A percentile compares a stretch with the other conserved stretches of the same genome.
phyloP scores from a whole-genome alignment of 2,329 filamentous ascomycete genomes.

The Diaporthe australafricana region DNA sequence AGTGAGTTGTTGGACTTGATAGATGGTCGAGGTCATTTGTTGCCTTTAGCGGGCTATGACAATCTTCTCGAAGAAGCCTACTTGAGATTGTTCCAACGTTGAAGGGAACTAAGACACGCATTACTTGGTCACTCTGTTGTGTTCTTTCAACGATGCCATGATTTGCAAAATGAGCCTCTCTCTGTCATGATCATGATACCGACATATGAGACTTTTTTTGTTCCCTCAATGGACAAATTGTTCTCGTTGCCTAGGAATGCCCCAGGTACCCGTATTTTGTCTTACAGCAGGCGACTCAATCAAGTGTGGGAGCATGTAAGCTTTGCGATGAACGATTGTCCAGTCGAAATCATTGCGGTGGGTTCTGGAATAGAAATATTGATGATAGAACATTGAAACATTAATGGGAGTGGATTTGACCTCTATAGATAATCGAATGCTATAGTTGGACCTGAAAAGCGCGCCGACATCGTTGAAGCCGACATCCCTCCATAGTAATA shows the following conservation, averaged over 20 bases:
- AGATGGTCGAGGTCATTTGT: background rate
- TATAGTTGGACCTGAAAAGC: no score
- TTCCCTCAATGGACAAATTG: background rate
- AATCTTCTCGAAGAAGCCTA: background rate
- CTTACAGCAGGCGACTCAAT: no score
- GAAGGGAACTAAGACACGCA: background rate
- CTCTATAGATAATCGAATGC: no score
- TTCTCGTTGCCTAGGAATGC: background rate
- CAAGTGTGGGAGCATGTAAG: background rate
- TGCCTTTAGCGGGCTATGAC: background rate
- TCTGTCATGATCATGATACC: background rate
- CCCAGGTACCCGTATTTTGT: no score
- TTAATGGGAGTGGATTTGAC: background rate
- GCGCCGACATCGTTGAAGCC: background rate
- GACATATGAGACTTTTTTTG: no score
- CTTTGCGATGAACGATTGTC: no score
- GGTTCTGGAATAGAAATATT: background rate
- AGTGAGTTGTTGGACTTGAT: background rate
- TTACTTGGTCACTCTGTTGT: background rate
- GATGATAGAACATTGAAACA: background rate
- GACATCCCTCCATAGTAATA: background rate
- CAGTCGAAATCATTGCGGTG: no score
- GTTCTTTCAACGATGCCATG: background rate
- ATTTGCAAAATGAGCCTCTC: background rate
- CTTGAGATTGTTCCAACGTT: background rate